Percentiles rank a stretch among this genome's conserved stretches.
Evolutionary conservation across 202 grass and related monocot species (phyloP).

Genomic region (Musa balbisiana): DNA sequence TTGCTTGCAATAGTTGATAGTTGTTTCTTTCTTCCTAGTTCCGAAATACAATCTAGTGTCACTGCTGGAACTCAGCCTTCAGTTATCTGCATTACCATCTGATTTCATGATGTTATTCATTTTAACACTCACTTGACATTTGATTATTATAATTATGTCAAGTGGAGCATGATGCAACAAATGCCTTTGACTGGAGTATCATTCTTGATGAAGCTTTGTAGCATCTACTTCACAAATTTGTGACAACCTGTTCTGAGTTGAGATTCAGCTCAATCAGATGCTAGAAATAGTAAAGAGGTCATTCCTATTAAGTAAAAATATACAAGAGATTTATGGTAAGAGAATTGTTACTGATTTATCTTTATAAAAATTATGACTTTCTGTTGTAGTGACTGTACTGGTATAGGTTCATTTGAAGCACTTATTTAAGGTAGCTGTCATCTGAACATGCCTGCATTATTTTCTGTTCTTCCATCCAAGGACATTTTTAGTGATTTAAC

Average conservation of each 20-base stretch:
- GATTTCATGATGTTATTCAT: no score
- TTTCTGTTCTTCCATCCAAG: background rate
- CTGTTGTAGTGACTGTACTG: background rate
- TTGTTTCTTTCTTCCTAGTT: no score
- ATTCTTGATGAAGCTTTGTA: background rate
- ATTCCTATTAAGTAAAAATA: background rate
- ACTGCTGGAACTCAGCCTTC: no score
- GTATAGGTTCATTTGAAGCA: background rate
- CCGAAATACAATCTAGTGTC: no score
- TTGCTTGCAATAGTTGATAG: no score
- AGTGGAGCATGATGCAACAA: background rate
- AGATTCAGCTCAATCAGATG: background rate
- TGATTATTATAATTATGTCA: background rate
- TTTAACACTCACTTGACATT: no score
- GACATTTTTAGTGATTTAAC: background rate
- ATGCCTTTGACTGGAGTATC: background rate
- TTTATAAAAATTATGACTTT: background rate
- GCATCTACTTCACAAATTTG: background rate
- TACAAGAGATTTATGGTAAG: background rate
- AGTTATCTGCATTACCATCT: no score
- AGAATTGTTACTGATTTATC: no score
- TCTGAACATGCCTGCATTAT: background rate
- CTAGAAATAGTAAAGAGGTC: background rate
- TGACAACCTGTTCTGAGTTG: background rate
- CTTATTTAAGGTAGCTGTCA: background rate